Evolutionary conservation across 2,329 filamentous ascomycete species (phyloP).

Genomic region (Penicillium sp.): DNA sequence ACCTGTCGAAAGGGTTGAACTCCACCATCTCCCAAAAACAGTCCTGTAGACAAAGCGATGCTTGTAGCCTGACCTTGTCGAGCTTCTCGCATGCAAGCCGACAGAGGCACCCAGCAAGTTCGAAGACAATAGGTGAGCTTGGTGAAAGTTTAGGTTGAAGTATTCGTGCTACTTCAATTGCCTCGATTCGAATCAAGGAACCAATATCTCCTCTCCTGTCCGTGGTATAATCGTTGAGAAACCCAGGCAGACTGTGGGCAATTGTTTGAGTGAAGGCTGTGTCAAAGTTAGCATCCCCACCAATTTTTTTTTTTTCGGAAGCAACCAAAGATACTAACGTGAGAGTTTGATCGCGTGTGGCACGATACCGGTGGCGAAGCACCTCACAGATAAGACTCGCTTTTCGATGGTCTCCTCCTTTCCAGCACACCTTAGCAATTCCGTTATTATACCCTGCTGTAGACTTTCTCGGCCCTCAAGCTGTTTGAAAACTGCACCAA

Average conservation of each 20-base stretch:
- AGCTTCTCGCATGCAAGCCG: conserved; percentile 84
- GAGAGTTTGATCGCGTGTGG: conserved; percentile 36
- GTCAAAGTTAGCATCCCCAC: conserved; percentile 13
- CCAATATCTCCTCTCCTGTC: conserved; percentile 88
- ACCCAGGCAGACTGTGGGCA: conserved; percentile 31
- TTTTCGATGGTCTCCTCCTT: conserved; percentile 44
- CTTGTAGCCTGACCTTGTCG: conserved; percentile 72
- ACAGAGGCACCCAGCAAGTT: conserved; percentile 49
- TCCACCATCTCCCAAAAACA: conserved; percentile 39
- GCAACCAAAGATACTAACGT: not conserved
- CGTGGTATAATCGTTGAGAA: conserved; percentile 85
- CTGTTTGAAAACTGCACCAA: conserved; percentile 42
- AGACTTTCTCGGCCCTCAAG: conserved; percentile 26
- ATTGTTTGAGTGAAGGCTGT: conserved; percentile 33
- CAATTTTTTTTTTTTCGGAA: not conserved
- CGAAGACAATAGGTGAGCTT: conserved; percentile 21
- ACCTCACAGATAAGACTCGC: conserved; percentile 42
- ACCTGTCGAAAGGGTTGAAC: conserved; percentile 46
- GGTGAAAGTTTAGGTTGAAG: conserved; percentile 26
- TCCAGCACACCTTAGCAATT: conserved; percentile 35
- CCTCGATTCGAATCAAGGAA: conserved; percentile 79
- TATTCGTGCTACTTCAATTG: conserved; percentile 63
- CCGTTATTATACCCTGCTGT: conserved; percentile 31
- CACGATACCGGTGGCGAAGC: conserved; percentile 38
- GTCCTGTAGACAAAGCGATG: conserved; percentile 45